phyloP scores from a whole-genome alignment of 805 yeast genomes.

The Pichia phayaonensis region DNA sequence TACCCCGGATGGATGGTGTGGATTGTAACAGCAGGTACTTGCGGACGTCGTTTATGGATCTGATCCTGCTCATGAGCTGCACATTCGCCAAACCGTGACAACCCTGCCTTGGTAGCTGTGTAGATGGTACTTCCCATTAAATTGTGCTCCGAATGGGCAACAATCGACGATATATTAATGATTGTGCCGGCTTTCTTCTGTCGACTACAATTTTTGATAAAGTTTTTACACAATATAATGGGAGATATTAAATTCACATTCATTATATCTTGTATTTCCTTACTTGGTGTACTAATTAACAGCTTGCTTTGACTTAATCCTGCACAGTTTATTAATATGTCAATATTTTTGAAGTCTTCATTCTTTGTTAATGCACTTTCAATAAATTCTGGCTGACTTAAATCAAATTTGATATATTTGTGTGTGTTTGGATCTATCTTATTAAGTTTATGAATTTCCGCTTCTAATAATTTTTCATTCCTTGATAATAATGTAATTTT shows the following conservation, averaged over 20 bases:
- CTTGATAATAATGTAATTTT: constrained; percentile 46
- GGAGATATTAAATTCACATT: constrained; percentile 55
- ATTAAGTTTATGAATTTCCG: constrained; percentile 19
- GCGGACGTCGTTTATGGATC: constrained; percentile 12
- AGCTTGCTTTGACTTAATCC: constrained; percentile 56
- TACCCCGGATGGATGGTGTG: constrained; percentile 67
- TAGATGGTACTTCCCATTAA: background rate
- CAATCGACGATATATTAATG: constrained; percentile 59
- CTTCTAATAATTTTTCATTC: constrained; percentile 30
- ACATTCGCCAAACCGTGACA: background rate
- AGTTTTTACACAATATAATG: constrained; percentile 46
- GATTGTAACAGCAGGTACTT: constrained; percentile 44
- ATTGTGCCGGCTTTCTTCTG: constrained; percentile 23
- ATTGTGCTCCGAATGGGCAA: constrained; percentile 33
- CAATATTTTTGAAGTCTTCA: constrained; percentile 28
- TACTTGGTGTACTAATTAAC: constrained; percentile 34
- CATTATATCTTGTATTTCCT: constrained; percentile 39
- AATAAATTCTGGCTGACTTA: constrained; percentile 16
- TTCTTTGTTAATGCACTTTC: constrained; percentile 12
- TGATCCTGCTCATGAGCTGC: constrained; percentile 45
- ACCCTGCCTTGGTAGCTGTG: background rate
- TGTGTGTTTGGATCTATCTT: constrained; percentile 21
- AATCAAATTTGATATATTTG: constrained; percentile 29
- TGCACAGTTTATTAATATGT: constrained; percentile 56
- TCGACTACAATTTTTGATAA: constrained; percentile 26